A percentile compares a stretch with the other conserved stretches of the same genome.
Conservation (phyloP, 768 basidiomycete genomes). For the Amanita pseudoporphyria region DNA sequence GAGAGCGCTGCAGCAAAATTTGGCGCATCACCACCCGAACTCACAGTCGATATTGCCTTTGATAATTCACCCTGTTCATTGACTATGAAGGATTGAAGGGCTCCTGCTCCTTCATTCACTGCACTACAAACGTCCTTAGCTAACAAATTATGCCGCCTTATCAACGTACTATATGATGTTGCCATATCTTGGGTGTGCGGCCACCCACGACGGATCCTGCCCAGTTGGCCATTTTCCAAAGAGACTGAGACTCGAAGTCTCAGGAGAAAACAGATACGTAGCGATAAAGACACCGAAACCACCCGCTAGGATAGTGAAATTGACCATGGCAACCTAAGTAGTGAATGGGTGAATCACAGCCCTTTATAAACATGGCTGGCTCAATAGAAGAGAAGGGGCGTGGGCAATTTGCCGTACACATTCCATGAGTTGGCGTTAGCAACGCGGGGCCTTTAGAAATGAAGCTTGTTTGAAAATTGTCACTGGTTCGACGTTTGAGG, state of each 20-base stretch:
- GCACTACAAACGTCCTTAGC: slow-evolving; percentile 29
- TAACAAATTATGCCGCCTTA: neutral
- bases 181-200: slow-evolving; percentile 42
- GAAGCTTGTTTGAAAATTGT: too few species aligned
- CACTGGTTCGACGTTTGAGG: too few species aligned
- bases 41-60: slow-evolving; percentile 33
- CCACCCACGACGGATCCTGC: slow-evolving; percentile 51
- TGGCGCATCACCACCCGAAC: slow-evolving; percentile 39
- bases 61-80: slow-evolving; percentile 34
- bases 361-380: neutral
- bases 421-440: neutral
- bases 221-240: slow-evolving; percentile 40
- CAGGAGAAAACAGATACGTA: slow-evolving; percentile 51
- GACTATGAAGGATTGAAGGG: slow-evolving; percentile 49
- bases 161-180: slow-evolving; percentile 50
- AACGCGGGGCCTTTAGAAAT: too few species aligned
- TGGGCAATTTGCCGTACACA: too few species aligned
- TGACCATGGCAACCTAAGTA: slow-evolving; percentile 38
- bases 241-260: slow-evolving; percentile 36
- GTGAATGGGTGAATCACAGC: neutral
- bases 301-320: slow-evolving; percentile 60
- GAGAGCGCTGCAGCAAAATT: slow-evolving; percentile 41
- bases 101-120: slow-evolving; percentile 47
- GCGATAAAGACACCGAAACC: slow-evolving; percentile 55
- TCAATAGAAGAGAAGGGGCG: too few species aligned